Percentiles rank a stretch among this genome's conserved stretches.
Conservation (phyloP, 2,329 filamentous ascomycete species). For the Colletotrichum liaoningense region DNA sequence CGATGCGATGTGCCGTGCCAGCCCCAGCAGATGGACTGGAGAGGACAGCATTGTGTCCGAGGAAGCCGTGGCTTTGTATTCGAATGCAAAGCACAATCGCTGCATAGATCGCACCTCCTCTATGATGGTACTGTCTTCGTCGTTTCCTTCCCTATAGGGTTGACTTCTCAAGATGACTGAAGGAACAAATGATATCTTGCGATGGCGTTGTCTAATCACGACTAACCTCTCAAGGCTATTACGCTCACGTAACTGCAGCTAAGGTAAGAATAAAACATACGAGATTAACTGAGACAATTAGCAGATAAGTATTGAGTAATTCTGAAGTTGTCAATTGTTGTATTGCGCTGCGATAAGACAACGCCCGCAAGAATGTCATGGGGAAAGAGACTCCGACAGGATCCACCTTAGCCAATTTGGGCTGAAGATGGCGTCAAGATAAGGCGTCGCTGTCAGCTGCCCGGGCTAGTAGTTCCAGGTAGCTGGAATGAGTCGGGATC, state of each 20-base stretch:
- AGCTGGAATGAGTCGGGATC: neutral
- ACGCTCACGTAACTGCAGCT: no score
- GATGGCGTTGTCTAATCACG: neutral
- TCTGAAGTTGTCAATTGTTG: neutral
- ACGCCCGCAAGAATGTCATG: neutral
- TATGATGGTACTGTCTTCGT: neutral
- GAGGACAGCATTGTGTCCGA: neutral
- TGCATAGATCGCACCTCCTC: fast-evolving
- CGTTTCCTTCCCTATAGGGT: no score
- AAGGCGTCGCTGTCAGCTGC: neutral
- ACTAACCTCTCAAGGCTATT: neutral
- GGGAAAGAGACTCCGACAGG: neutral
- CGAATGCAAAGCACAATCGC: neutral
- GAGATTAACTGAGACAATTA: neutral
- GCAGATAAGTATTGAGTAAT: neutral
- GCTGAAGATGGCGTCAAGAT: neutral
- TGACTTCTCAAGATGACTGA: no score
- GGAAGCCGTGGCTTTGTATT: neutral
- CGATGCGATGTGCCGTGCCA: neutral
- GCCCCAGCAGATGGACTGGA: neutral
- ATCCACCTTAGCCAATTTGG: neutral
- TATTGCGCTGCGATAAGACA: neutral
- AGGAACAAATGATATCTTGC: no score
- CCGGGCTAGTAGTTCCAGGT: neutral
- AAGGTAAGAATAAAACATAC: no score